These are phyloP conservation scores for Microsporum ferrugineum DNA, from an alignment of 2,329 filamentous ascomycete genomes.

Conservation along the genomic window DNA sequence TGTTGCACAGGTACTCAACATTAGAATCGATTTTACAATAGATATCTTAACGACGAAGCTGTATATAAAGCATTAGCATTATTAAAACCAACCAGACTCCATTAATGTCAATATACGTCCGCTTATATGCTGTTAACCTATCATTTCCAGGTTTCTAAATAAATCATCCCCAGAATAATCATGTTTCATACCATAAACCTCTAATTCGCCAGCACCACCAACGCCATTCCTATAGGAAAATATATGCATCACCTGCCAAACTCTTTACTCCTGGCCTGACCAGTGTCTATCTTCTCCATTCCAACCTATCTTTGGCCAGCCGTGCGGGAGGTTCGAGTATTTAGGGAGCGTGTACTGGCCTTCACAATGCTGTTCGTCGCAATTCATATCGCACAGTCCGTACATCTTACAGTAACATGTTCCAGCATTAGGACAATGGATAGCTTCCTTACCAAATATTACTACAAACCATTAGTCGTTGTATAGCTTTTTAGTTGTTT, in stretches of 20 bases:
- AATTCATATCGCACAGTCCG: slow-evolving; percentile 45
- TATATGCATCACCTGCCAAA: not conserved
- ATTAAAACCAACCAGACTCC: too few relatives aligned
- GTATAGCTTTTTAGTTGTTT: not conserved
- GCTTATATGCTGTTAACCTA: too few relatives aligned
- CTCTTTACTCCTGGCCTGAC: not conserved
- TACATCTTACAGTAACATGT: slow-evolving; percentile 60
- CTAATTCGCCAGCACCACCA: not conserved
- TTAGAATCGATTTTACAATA: too few relatives aligned
- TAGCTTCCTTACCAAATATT: slow-evolving; percentile 37
- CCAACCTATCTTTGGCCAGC: slow-evolving; percentile 52
- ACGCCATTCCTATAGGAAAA: not conserved
- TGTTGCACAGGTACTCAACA: too few relatives aligned
- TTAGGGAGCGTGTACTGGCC: slow-evolving; percentile 50
- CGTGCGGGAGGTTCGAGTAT: slow-evolving; percentile 46
- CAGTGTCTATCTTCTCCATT: slow-evolving; percentile 20
- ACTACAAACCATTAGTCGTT: slow-evolving; percentile 3
- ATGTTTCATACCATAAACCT: not conserved
- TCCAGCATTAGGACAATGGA: slow-evolving; percentile 50
- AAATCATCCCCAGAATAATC: too few relatives aligned
- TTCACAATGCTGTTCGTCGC: slow-evolving; percentile 34
- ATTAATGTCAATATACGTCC: too few relatives aligned
- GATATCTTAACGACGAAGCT: too few relatives aligned
- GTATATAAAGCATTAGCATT: too few relatives aligned
- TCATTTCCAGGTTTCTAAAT: too few relatives aligned